Conservation (phyloP, 169 alveolate species). For the Toxoplasma gondii region DNA sequence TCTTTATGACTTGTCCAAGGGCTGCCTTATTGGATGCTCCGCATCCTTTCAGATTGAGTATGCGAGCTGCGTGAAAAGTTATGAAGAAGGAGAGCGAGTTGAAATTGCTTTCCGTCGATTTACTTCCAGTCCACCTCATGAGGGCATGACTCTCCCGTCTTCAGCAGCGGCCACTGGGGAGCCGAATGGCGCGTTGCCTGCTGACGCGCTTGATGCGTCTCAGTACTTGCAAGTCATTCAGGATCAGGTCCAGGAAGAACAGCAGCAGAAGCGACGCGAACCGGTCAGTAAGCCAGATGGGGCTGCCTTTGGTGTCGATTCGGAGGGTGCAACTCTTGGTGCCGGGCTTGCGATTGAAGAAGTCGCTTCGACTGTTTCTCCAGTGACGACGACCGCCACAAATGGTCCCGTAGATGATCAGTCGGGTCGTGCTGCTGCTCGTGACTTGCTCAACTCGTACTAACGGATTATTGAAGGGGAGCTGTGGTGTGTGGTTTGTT, state of each 20-base stretch:
- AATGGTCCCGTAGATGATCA: not conserved
- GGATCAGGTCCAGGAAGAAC: not conserved
- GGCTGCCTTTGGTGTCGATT: not conserved
- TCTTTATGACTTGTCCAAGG: not conserved
- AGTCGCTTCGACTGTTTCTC: not conserved
- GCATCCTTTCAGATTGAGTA: constrained; percentile 7
- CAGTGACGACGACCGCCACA: not conserved
- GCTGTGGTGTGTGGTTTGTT: too few species aligned
- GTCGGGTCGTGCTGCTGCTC: not conserved
- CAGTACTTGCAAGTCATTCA: not conserved
- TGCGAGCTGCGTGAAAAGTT: not conserved
- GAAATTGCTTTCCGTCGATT: not conserved
- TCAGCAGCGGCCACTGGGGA: not conserved
- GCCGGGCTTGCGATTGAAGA: not conserved
- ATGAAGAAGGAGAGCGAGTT: constrained; percentile 13
- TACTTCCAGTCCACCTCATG: not conserved
- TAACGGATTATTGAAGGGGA: not conserved
- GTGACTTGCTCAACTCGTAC: constrained; percentile 1
- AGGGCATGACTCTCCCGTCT: not conserved
- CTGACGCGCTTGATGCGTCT: not conserved
- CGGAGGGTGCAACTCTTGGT: not conserved
- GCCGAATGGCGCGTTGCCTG: not conserved
- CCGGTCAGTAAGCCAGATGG: not conserved
- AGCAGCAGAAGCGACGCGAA: not conserved
- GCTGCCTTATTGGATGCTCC: not conserved